These are phyloP conservation scores for Buddleja alternifolia DNA, from an alignment of 257 asterid species.

Conservation along the genomic window DNA sequence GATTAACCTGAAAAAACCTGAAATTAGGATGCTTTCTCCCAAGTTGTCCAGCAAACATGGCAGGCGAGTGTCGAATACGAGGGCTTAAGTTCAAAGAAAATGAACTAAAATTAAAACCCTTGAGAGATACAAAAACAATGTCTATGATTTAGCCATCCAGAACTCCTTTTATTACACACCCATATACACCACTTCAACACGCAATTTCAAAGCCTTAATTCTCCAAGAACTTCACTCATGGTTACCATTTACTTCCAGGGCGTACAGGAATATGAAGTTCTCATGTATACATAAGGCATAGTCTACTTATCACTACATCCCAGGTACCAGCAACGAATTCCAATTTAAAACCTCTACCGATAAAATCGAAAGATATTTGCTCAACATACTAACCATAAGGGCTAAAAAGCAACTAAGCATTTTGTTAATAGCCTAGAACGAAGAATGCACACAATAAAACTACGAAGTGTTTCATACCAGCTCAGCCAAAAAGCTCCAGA, in stretches of 20 bases:
- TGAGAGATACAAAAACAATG: not conserved
- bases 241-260: no score
- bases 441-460: not conserved
- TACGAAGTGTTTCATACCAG: not conserved
- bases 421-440: not conserved
- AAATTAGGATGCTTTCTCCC: conserved; percentile 32
- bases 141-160: no score
- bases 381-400: no score
- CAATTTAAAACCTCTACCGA: no score
- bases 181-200: not conserved
- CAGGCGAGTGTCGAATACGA: not conserved
- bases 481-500: not conserved
- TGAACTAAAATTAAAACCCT: not conserved
- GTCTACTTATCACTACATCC: no score
- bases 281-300: no score
- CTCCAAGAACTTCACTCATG: not conserved
- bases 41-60: conserved; percentile 6
- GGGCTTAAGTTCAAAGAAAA: no score
- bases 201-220: not conserved
- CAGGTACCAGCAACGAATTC: no score
- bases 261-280: no score
- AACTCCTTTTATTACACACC: no score
- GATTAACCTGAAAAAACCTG: conserved; percentile 56
- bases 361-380: no score
- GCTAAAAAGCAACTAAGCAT: no score